Evolutionary conservation across 2,329 filamentous ascomycete species (phyloP), one percentile per base, ranked within the genome.

Genomic region (Blastomyces parvus): DNA sequence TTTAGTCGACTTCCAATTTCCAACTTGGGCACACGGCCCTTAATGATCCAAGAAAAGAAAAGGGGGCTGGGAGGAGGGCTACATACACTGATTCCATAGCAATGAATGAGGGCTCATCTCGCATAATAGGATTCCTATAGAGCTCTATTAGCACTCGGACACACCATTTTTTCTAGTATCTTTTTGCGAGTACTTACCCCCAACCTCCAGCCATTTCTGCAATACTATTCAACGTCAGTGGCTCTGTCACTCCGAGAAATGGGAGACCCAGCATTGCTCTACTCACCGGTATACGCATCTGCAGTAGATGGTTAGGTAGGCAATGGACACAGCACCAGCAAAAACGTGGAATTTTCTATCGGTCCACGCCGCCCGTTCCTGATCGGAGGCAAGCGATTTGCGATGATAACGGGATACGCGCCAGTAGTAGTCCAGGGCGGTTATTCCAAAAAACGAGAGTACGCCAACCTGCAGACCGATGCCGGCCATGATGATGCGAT

Each of bases 401-500:
- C 33, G 46, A 46, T 19, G 60, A 6, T 33, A 61, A 56, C 8
- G 61, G 60, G 56, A 61, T 55, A 62, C 68, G 69, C n/a, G 71
- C 70, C 30, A 67, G 64, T 44, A 84, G 66, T 80, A 75, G 9
- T 79, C 70, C 48, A 83, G 72, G 0, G 66, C 73, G 3, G 75
- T 62, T 4, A 73, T 6, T 8, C 74, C 74, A 62, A 74, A 80
- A 19, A 78, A 69, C 0, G 69, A 65, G 70, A 80, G 7, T 77
- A 55, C 50, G 27, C 2, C 77, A 30, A 86, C 83, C 70, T 86
- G 84, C 65, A 82, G 80, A 2, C 80, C 77, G 52, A 86, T 80
- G 68, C 84, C 84, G 0, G 83, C 79, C 60, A 85, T 80, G 73
- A 85, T 85, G 63, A 86, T 78, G 65, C 83, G 73, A 61, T 82